Base-by-base conservation (phyloP, 1,284 basidiomycete genomes). In the Marasmius fiardii region DNA sequence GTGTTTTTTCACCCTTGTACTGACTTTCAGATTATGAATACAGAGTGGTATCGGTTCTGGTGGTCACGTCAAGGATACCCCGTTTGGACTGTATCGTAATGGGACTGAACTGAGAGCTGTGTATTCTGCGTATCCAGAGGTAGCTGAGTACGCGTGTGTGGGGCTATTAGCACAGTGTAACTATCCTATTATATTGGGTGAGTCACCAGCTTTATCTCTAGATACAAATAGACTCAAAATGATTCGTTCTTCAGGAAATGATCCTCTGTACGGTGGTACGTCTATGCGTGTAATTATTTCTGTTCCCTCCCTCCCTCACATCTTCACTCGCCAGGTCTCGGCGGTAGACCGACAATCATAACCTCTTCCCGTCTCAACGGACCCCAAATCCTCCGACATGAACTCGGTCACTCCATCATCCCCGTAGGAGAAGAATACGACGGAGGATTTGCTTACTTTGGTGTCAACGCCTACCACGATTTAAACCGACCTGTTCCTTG, bases 351-450 rank as follows among this genome's bases (percentile, higher is more conserved):
- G 67, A 92, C 89, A 89, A 83, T 91, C 10, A 86, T 90, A 59
- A 94, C 92, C 1, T 83, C 90, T 0, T 92, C 90, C 0, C 68
- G 80, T n/a, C 75, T 83, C 8, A 94, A 93, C 57, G 90, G 91
- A 0, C 81, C 88, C 7, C 76, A 91, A 4, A 88, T 93, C 0
- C 77, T 93, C 26, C 81, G 90, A 7, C 92, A 93, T 64, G 92
- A 93, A 68, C 81, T 94, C 1, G 91, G 92, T 0, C 88, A 91
- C 68, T 89, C 86, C n/a, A 81, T 90, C 54, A 88, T 90, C 59
- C 73, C 81, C 1, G 86, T 91, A 5, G 92, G 92, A 6, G 92
- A 93, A 70, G 92, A 93, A 71, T 93, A 94, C 64, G 92, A 94
- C 61, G 91, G 90, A 2, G 90, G 90, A 0, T 85, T 72, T 59